phyloP scores from a whole-genome alignment of 208 protist species.

The Leishmania martiniquensis region DNA sequence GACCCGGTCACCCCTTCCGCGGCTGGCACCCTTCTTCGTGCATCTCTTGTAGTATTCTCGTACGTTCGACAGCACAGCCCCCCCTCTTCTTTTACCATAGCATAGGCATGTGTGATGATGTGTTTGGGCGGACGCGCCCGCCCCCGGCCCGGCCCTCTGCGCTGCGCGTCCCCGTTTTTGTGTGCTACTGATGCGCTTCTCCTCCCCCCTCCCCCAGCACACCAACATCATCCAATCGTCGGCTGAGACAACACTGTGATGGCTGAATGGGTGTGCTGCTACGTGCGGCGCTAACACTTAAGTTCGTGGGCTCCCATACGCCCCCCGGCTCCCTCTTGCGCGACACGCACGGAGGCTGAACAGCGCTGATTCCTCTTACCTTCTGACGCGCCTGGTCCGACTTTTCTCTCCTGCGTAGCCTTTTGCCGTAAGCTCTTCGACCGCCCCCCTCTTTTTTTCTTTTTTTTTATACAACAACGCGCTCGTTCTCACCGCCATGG shows the following conservation, averaged over 20 bases:
- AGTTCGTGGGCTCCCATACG: not conserved
- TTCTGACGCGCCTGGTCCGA: no score
- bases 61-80: not conserved
- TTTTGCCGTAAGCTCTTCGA: no score
- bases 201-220: no score
- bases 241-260: not conserved
- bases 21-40: not conserved
- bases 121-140: not conserved
- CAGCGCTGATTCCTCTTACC: no score
- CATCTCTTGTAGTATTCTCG: not conserved
- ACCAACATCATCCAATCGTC: not conserved
- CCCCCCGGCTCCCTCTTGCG: not conserved
- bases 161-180: not conserved
- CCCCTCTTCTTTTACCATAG: slow-evolving; percentile 10
- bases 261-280: not conserved
- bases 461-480: no score
- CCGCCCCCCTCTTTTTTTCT: no score
- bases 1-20: not conserved
- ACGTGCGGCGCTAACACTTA: not conserved
- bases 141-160: not conserved
- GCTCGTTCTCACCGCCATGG: no score
- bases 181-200: slow-evolving; percentile 1
- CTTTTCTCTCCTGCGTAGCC: no score
- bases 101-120: not conserved
- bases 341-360: not conserved